phyloP scores from a whole-genome alignment of 768 basidiomycete genomes.

The Collybiopsis luxurians region DNA sequence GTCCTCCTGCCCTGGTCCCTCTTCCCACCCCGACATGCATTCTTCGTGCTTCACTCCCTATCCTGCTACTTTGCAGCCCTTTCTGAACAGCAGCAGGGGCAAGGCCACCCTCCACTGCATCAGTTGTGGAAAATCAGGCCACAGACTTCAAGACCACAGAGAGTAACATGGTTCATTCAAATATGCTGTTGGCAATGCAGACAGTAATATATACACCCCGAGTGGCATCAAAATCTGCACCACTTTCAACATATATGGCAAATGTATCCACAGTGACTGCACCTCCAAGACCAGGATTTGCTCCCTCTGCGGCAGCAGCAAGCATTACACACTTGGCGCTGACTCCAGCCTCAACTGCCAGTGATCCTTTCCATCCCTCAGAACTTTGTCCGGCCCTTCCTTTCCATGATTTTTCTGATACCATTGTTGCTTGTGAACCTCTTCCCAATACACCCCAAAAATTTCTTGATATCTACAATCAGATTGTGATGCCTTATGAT shows the following conservation, averaged over 20 bases:
- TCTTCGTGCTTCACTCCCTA: too few relatives aligned
- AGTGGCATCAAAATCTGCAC: neutral
- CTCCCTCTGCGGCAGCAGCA: neutral
- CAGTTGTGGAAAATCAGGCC: too few relatives aligned
- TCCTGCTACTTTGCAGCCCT: too few relatives aligned
- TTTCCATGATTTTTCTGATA: neutral
- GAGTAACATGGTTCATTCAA: too few relatives aligned
- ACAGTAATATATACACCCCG: too few relatives aligned
- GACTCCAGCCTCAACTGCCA: neutral
- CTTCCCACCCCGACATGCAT: too few relatives aligned
- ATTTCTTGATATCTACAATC: neutral
- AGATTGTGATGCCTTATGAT: neutral
- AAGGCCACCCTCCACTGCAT: too few relatives aligned
- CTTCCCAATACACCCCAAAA: neutral
- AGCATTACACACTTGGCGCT: neutral
- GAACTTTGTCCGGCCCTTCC: neutral
- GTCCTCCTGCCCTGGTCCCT: too few relatives aligned
- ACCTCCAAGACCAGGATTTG: neutral
- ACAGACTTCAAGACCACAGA: too few relatives aligned
- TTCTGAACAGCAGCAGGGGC: too few relatives aligned
- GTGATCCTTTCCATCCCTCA: neutral
- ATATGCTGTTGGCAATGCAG: too few relatives aligned
- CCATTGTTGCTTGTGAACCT: neutral
- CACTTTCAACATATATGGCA: neutral
- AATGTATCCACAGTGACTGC: neutral